Percentiles rank a stretch among this genome's conserved stretches.
Conservation (phyloP, 2,329 filamentous ascomycete species). For the Claviceps spartinae region DNA sequence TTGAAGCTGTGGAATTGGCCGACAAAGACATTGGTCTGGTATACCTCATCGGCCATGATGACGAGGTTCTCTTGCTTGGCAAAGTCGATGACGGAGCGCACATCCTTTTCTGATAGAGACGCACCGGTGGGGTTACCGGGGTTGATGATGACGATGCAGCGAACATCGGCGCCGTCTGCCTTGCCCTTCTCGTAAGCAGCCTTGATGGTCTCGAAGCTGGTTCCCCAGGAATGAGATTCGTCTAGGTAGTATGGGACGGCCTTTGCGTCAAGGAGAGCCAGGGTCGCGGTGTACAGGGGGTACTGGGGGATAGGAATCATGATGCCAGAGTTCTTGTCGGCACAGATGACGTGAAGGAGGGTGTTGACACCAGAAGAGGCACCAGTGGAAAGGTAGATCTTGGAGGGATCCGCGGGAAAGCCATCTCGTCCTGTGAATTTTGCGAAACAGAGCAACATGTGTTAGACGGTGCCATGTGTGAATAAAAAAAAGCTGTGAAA, state of each 20-base stretch:
- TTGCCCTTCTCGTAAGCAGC: constrained; percentile 61
- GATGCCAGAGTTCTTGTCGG: constrained; percentile 62
- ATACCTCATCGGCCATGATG: constrained; percentile 91
- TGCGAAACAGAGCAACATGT: neutral
- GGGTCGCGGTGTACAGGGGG: constrained; percentile 88
- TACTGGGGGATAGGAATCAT: constrained; percentile 96
- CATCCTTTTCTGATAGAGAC: constrained; percentile 63
- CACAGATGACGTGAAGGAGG: constrained; percentile 78
- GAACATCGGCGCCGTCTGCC: constrained; percentile 67
- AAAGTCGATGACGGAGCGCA: constrained; percentile 75
- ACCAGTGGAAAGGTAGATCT: constrained; percentile 83
- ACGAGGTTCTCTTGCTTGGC: constrained; percentile 77
- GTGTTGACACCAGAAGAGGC: constrained; percentile 93
- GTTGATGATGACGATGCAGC: constrained; percentile 94
- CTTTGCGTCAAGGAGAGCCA: constrained; percentile 70
- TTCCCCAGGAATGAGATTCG: constrained; percentile 77
- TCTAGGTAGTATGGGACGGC: constrained; percentile 92
- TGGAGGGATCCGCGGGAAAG: constrained; percentile 63
- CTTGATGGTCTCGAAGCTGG: constrained; percentile 67
- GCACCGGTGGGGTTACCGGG: constrained; percentile 95
- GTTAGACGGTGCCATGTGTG: neutral
- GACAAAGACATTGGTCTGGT: constrained; percentile 96
- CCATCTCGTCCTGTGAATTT: constrained; percentile 58
- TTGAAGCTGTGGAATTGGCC: constrained; percentile 97
- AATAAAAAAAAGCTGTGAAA: neutral